phyloP scores from a whole-genome alignment of 1,284 basidiomycete species.

The Sporisorium exsertum region DNA sequence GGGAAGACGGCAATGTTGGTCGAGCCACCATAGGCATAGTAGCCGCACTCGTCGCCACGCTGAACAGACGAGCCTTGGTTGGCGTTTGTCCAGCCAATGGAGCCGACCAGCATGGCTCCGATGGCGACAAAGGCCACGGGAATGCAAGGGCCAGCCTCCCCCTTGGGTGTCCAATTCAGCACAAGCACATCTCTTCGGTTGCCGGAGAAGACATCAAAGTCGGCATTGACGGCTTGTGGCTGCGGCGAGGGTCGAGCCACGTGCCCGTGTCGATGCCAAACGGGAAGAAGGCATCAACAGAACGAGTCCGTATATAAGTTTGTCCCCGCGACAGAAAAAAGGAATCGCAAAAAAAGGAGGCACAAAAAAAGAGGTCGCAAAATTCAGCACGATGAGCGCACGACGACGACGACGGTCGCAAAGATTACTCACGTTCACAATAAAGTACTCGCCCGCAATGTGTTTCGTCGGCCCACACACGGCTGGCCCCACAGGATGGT shows the following conservation, averaged over 20 bases:
- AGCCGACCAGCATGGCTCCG: constrained; percentile 74
- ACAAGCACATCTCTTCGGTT: constrained; percentile 55
- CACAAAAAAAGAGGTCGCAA: constrained; percentile 9
- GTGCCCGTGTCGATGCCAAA: not conserved
- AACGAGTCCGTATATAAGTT: not conserved
- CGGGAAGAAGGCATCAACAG: not conserved
- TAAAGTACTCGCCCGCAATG: constrained; percentile 69
- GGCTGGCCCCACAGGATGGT: constrained; percentile 85
- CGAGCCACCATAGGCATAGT: constrained; percentile 70
- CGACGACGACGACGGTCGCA: constrained; percentile 67
- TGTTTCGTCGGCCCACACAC: constrained; percentile 72
- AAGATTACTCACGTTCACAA: constrained; percentile 77
- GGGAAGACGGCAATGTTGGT: constrained; percentile 56
- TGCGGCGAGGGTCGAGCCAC: constrained; percentile 6
- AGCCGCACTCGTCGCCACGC: constrained; percentile 86
- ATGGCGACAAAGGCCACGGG: constrained; percentile 61
- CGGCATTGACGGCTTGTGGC: constrained; percentile 61
- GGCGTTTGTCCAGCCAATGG: constrained; percentile 80
- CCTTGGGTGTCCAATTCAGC: constrained; percentile 51
- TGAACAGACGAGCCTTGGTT: constrained; percentile 81
- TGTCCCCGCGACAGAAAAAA: constrained; percentile 5
- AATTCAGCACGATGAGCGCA: not conserved
- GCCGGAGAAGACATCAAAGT: constrained; percentile 63
- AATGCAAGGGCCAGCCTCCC: constrained; percentile 9
- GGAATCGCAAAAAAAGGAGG: constrained; percentile 7